phyloP scores from a whole-genome alignment of 2,329 filamentous ascomycete species.

The Dactylellina sp. region DNA sequence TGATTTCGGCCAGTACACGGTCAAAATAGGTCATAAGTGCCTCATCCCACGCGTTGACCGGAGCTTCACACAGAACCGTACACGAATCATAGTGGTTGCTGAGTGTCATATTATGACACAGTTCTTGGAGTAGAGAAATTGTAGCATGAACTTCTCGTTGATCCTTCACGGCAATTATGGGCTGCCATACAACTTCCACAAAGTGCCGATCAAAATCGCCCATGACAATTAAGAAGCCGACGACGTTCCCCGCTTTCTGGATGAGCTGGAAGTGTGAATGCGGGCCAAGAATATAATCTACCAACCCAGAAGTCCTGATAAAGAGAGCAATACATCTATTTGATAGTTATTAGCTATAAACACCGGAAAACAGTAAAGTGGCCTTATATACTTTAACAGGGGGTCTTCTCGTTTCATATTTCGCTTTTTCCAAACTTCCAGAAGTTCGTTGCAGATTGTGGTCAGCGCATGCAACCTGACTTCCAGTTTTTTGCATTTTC shows the following conservation, averaged over 20 bases:
- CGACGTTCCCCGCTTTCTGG: constrained; percentile 80
- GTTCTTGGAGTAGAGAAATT: constrained; percentile 71
- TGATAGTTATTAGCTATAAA: constrained; percentile 9
- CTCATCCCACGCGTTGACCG: constrained; percentile 42
- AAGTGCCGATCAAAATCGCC: constrained; percentile 77
- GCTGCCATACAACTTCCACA: constrained; percentile 85
- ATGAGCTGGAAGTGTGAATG: constrained; percentile 94
- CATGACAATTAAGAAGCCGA: constrained; percentile 87
- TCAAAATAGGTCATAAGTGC: constrained; percentile 50
- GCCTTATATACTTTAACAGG: constrained; percentile 60
- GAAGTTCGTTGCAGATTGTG: constrained; percentile 77
- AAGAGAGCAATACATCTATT: constrained; percentile 73
- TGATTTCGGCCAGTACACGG: constrained; percentile 50
- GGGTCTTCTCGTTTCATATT: constrained; percentile 62
- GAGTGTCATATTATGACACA: constrained; percentile 59
- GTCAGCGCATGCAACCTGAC: constrained; percentile 82
- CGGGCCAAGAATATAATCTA: constrained; percentile 88
- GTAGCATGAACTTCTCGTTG: constrained; percentile 85
- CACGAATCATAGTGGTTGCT: constrained; percentile 49
- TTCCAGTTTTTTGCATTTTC: constrained; percentile 65
- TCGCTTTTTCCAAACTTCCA: constrained; percentile 72
- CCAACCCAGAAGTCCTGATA: constrained; percentile 76
- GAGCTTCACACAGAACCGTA: constrained; percentile 37
- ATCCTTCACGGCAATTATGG: constrained; percentile 83
- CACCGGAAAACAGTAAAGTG: neutral